Conservation (phyloP, 257 asterid genomes). For the Solanum gandarillasii region DNA sequence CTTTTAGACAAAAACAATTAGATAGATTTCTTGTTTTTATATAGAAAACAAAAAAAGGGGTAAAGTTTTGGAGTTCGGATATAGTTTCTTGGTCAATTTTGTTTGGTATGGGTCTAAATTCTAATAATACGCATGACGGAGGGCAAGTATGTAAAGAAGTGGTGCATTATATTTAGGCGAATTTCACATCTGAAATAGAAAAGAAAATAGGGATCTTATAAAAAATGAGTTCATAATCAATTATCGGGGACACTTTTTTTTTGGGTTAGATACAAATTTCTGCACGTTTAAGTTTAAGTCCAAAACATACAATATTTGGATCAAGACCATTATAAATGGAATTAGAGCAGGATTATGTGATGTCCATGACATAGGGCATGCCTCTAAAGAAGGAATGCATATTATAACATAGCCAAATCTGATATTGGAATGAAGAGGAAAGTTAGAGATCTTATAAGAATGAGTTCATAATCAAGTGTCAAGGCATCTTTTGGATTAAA, state of each 20-base stretch:
- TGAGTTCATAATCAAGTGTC: not conserved
- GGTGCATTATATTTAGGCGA: not conserved
- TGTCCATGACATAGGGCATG: not conserved
- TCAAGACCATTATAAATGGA: not conserved
- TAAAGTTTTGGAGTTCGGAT: not conserved
- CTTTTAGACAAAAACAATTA: not conserved
- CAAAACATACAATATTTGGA: not conserved
- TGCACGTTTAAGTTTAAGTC: rapidly evolving
- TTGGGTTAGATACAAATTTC: not conserved
- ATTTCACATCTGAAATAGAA: not conserved
- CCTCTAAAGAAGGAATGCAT: not conserved
- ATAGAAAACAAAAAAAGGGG: not conserved
- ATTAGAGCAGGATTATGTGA: not conserved
- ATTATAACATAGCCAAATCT: not conserved
- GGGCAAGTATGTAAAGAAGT: not conserved
- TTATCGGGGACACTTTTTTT: not conserved
- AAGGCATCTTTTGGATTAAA: not conserved
- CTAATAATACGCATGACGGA: not conserved
- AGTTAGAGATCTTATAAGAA: not conserved
- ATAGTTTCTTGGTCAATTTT: not conserved
- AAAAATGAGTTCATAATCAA: not conserved
- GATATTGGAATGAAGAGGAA: not conserved
- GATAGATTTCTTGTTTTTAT: not conserved
- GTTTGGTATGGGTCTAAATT: not conserved
- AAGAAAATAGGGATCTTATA: not conserved